phyloP scores from a whole-genome alignment of 2,329 filamentous ascomycete species.

The Pseudocercospora eumusae region DNA sequence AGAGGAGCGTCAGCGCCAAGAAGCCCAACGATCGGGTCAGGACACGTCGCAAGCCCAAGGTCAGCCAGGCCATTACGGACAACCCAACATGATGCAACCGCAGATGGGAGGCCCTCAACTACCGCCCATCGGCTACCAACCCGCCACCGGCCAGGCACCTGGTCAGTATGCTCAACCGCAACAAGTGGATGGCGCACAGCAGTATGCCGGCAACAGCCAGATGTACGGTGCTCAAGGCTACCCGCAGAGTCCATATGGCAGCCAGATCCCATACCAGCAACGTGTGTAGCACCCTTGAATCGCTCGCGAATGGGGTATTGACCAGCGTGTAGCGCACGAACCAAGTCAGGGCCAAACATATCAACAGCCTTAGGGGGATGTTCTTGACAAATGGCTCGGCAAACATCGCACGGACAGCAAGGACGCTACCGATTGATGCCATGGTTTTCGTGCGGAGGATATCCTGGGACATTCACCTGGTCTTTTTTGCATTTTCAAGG shows the following conservation, averaged over 20 bases:
- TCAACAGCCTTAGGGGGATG: constrained; percentile 26
- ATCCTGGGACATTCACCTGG: constrained; percentile 8
- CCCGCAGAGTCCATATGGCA: constrained; percentile 53
- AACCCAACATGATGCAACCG: constrained; percentile 48
- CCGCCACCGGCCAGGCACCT: constrained; percentile 47
- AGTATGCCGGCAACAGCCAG: constrained; percentile 48
- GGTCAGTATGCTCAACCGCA: constrained; percentile 52
- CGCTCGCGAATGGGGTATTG: constrained; percentile 24
- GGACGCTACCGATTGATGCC: constrained; percentile 6
- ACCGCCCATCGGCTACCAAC: constrained; percentile 55
- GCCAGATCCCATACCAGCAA: constrained; percentile 51
- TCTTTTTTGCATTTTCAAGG: constrained; percentile 25
- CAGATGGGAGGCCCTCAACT: constrained; percentile 52
- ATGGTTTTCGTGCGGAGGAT: constrained; percentile 18
- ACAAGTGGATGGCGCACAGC: constrained; percentile 51
- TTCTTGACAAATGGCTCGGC: constrained; percentile 12
- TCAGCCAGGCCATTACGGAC: constrained; percentile 49
- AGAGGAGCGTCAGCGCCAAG: constrained; percentile 77
- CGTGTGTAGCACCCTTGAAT: constrained; percentile 34
- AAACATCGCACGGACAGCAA: constrained; percentile 11
- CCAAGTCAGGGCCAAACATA: constrained; percentile 24
- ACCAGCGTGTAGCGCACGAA: constrained; percentile 29
- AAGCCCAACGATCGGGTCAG: constrained; percentile 57
- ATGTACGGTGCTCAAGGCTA: constrained; percentile 53
- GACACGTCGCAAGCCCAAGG: constrained; percentile 55